phyloP scores from a whole-genome alignment of 2,329 filamentous ascomycete genomes.

The Aspergillus fumigatiaffinis region DNA sequence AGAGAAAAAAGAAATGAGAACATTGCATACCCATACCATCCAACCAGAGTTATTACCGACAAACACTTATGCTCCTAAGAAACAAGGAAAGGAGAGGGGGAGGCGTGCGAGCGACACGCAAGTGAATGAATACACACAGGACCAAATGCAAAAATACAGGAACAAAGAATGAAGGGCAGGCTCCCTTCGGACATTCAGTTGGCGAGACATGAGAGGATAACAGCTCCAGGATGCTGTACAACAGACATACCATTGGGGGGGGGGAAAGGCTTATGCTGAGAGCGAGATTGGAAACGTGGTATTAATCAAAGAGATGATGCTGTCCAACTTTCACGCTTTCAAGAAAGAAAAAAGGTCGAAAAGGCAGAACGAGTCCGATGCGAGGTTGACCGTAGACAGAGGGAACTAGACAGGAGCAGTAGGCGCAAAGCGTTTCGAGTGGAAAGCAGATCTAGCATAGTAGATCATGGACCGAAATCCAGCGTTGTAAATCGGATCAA shows the following conservation, averaged over 20 bases:
- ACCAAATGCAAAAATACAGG: constrained; percentile 3
- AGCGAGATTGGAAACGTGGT: constrained; percentile 12
- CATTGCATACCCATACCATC: constrained; percentile 4
- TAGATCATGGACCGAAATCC: constrained; percentile 14
- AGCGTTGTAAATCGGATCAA: constrained; percentile 18
- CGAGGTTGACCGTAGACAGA: constrained; percentile 13
- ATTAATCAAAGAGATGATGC: constrained; percentile 27
- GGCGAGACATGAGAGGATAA: constrained; percentile 1
- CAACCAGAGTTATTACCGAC: constrained; percentile 1
- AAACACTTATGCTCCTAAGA: background rate
- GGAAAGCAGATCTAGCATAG: constrained; percentile 1
- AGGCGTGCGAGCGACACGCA: background rate
- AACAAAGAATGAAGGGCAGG: background rate
- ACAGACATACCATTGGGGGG: constrained; percentile 4
- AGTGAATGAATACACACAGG: constrained; percentile 2
- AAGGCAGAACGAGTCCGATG: constrained; percentile 26
- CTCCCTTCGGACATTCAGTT: background rate
- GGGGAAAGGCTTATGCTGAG: constrained; percentile 1
- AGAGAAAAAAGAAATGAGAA: background rate
- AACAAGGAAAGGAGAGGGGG: background rate
- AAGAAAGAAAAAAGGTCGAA: constrained; percentile 25
- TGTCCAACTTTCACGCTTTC: constrained; percentile 21
- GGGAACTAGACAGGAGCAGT: constrained; percentile 1
- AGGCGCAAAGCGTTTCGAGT: background rate
- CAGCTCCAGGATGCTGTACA: constrained; percentile 1